A percentile compares a stretch with the other conserved stretches of the same genome.
phyloP scores from a whole-genome alignment of 768 basidiomycete species.

The Hemileccinum rubropunctum region DNA sequence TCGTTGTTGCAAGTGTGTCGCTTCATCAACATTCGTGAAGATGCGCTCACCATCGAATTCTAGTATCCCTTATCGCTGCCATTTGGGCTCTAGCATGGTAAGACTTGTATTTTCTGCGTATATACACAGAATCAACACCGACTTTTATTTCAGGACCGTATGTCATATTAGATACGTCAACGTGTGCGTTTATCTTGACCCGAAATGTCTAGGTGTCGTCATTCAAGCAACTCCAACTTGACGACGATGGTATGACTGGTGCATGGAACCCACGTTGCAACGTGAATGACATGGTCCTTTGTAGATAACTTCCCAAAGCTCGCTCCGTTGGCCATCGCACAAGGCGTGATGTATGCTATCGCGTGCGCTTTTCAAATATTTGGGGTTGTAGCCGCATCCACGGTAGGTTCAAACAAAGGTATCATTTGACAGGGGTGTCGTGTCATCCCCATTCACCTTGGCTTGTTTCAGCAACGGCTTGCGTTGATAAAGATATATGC shows the following conservation, averaged over 20 bases:
- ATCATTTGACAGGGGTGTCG: background rate
- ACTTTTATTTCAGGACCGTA: conserved; percentile 20
- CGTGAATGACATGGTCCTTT: background rate
- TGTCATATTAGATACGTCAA: background rate
- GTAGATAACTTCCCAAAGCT: conserved; percentile 45
- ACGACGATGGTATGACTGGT: conserved; percentile 43
- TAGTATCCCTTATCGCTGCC: conserved; percentile 44
- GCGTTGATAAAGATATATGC: conserved; percentile 55
- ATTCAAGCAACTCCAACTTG: conserved; percentile 52
- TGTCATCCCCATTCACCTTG: background rate
- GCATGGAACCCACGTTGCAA: background rate
- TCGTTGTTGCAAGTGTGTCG: conserved; percentile 47
- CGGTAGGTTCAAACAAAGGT: conserved; percentile 39
- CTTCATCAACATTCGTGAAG: conserved; percentile 1
- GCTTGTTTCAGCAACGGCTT: conserved; percentile 48
- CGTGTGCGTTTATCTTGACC: background rate
- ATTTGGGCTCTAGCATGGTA: conserved; percentile 66
- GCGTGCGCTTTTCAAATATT: conserved; percentile 52
- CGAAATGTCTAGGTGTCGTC: conserved; percentile 48
- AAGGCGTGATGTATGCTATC: conserved; percentile 56
- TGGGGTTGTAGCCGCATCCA: conserved; percentile 49
- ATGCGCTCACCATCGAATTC: background rate
- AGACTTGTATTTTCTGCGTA: conserved; percentile 22
- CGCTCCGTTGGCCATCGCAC: conserved; percentile 52
- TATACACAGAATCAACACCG: background rate